These are phyloP conservation scores for Neonectria hederae DNA, from an alignment of 2,329 filamentous ascomycete species.

Conservation along the genomic window DNA sequence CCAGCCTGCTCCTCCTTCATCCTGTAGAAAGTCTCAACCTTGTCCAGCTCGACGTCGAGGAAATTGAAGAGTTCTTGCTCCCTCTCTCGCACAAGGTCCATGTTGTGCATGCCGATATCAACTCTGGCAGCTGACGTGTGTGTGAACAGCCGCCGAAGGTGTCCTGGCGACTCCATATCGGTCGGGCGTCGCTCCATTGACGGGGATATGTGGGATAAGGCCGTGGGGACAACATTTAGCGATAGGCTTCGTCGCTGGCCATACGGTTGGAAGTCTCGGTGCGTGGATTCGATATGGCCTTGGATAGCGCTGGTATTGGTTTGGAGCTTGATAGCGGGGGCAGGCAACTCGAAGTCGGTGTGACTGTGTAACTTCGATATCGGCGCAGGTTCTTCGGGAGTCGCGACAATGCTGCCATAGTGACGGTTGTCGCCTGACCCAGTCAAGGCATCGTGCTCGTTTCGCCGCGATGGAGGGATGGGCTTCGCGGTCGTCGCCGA, in stretches of 20 bases:
- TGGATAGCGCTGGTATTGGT: constrained; percentile 42
- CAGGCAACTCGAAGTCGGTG: constrained; percentile 62
- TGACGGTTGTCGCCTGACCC: constrained; percentile 51
- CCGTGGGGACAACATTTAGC: constrained; percentile 35
- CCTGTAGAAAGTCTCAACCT: constrained; percentile 91
- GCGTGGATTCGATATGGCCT: constrained; percentile 29
- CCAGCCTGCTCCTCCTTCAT: constrained; percentile 88
- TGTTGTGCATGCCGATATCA: constrained; percentile 55
- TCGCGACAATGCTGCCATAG: constrained; percentile 64
- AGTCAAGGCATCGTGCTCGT: constrained; percentile 55
- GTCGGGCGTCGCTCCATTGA: constrained; percentile 18
- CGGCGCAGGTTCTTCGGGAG: constrained; percentile 47
- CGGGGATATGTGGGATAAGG: constrained; percentile 25
- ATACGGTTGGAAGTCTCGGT: constrained; percentile 36
- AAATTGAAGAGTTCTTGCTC: constrained; percentile 90
- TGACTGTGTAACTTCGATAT: constrained; percentile 32
- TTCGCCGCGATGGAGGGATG: constrained; percentile 31
- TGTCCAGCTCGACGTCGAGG: constrained; percentile 84
- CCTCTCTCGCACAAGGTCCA: constrained; percentile 73
- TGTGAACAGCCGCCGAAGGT: constrained; percentile 50
- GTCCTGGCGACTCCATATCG: constrained; percentile 41
- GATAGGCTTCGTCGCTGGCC: constrained; percentile 52
- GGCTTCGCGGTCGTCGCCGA: constrained; percentile 25
- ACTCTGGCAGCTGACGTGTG: constrained; percentile 41
- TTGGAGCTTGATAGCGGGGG: constrained; percentile 58